Evolutionary conservation across 2,329 filamentous ascomycete genomes (phyloP).

Genomic region (Peltaster fructicola): DNA sequence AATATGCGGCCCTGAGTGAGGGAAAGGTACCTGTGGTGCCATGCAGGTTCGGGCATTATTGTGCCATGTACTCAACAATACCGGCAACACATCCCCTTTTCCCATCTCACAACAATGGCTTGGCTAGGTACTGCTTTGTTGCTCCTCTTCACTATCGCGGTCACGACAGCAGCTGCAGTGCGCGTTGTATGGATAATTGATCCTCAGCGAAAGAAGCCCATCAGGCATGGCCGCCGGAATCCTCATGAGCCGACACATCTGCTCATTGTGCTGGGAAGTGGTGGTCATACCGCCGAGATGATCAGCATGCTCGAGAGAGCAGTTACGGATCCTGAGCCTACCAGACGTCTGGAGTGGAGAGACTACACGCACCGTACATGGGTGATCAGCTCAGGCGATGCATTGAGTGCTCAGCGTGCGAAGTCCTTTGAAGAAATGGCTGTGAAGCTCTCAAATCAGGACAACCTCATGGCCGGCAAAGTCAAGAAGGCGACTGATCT

Average conservation of each 20-base stretch:
- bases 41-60: too few species aligned
- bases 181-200: slow-evolving; percentile 25
- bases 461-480: slow-evolving; percentile 7
- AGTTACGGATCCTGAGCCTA: slow-evolving; percentile 20
- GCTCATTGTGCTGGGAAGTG: slow-evolving; percentile 73
- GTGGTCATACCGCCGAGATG: slow-evolving; percentile 93
- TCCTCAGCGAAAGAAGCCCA: slow-evolving; percentile 13
- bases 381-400: slow-evolving; percentile 60
- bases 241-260: slow-evolving; percentile 37
- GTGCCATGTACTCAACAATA: too few species aligned
- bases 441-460: slow-evolving; percentile 5
- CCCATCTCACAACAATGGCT: too few species aligned
- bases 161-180: slow-evolving; percentile 1
- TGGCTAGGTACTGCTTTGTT: too few species aligned
- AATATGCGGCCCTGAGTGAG: too few species aligned
- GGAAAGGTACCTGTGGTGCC: too few species aligned
- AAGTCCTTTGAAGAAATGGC: slow-evolving; percentile 40
- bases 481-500: slow-evolving; percentile 8
- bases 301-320: slow-evolving; percentile 58
- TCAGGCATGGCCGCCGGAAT: slow-evolving; percentile 13
- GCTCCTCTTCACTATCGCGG: slow-evolving; percentile 1
- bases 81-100: too few species aligned
- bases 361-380: slow-evolving; percentile 55
- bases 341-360: slow-evolving; percentile 21
- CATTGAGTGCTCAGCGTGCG: slow-evolving; percentile 47